phyloP scores from a whole-genome alignment of 257 asterid species.

The Striga asiatica region DNA sequence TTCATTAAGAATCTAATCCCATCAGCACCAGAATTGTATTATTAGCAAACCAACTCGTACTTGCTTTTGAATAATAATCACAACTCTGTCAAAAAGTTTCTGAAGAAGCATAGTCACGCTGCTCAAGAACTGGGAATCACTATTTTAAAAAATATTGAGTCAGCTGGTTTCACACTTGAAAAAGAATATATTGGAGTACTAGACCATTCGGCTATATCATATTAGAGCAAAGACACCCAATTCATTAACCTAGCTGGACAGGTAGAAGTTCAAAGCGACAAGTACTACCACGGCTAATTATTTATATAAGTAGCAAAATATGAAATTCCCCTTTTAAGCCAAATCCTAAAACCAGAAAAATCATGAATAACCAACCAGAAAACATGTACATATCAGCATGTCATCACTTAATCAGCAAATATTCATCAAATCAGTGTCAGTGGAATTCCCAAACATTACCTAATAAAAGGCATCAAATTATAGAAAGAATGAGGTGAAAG shows the following conservation, averaged over 20 bases:
- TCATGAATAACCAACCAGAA: neutral
- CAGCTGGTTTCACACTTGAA: no score
- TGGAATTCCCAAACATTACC: slow-evolving; percentile 6
- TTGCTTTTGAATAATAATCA: neutral
- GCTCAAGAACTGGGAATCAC: no score
- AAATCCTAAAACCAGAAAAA: neutral
- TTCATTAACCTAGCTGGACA: neutral
- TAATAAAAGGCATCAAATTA: neutral
- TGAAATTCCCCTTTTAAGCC: neutral
- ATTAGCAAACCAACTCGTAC: neutral
- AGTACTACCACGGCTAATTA: neutral
- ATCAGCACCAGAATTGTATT: neutral
- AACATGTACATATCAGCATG: slow-evolving; percentile 1
- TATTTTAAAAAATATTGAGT: no score
- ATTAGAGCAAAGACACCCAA: no score
- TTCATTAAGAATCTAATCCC: neutral
- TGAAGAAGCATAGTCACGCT: no score
- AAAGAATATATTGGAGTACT: no score
- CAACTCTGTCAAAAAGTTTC: neutral
- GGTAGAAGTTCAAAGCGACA: neutral
- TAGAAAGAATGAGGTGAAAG: neutral
- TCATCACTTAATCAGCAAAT: neutral
- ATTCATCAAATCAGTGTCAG: neutral
- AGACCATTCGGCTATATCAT: no score
- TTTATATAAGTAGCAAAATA: neutral